Base-by-base conservation (phyloP, 2,329 filamentous ascomycete species). In the Fusarium pseudonygamai region DNA sequence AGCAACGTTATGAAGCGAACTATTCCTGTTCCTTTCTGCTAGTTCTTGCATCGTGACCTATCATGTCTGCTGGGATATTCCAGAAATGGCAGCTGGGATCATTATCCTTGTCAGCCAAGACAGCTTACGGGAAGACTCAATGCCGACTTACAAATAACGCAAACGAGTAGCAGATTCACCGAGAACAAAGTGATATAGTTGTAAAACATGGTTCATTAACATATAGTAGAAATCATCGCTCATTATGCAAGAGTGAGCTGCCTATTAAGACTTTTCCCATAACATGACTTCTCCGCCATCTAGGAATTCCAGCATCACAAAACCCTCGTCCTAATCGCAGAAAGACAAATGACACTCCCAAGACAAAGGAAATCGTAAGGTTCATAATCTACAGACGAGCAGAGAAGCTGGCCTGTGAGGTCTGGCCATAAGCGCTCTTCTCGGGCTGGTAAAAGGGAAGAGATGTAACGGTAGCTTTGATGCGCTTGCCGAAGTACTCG, bases 401-500 rank as follows among this genome's bases (percentile, higher is more conserved):
- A 18, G 70, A 71, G 47, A 73, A 67, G 37, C 40, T 73, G 30
- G 60, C 13, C 26, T 47, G 28, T 3, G 46, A 10, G 9, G 5
- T 59, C 32, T 73, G 57, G 15, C 71, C 71, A n/a, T 73, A 73
- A 2, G 71, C 67, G 13, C 71, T 73, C 39, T 52, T 68, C 49
- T 73, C 62, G 6, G 71, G 67, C 63, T 76, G 63, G 24, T 78
- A 75, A 13, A 78, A 45, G 3, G 88, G 85, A 52, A 89, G 88
- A 4, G 81, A 69, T 0, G 82, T 80, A 2, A 91, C 86, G 7
- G 88, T 90, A 1, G 89, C 90, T 56, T 75, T 73, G 59, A 91
- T 85, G 16, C 83, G 82, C 64, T 80, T 81, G 9, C 89, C 88
- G 78, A 92, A 91, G 75, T 92, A 92, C 73, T 90, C 88, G 63